Base-by-base conservation (phyloP, 495 filamentous ascomycete genomes). In the Xylona heveae region DNA sequence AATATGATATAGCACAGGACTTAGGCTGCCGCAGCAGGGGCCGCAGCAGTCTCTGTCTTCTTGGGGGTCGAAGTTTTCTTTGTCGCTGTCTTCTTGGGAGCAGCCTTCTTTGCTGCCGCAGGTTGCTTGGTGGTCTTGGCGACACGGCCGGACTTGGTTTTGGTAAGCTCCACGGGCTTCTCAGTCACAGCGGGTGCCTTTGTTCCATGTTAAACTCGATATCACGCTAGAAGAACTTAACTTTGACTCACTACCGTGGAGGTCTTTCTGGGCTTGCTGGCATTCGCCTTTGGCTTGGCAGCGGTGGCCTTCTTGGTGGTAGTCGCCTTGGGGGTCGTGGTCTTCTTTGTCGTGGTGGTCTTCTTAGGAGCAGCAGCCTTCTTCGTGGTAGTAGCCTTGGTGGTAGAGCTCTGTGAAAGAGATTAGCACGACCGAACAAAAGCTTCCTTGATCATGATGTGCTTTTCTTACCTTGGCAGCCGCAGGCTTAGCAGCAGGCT, bases 71-170 rank as follows among this genome's bases (percentile, higher is more conserved):
- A 46, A n/a, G 48, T 51, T 56, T 65, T 68, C 31, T 44, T 43
- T 4, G 48, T 8, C 9, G 44, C 31, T 3, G 42, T 36, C 66
- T 82, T 85, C 58, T 65, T 66, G 6, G 67, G 49, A 0, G 60
- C 51, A 6, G 64, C 52, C 32, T 62, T 65, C 58, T 68, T 67
- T 42, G 64, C 65, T 30, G 66, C 59, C 4, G 65, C 62, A 33
- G 66, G 66, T 49, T 76, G 71, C 15, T 66, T 52, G 21, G 64
- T 61, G 12, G 68, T 66, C 73, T 92, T 92, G 28, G 79, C 72
- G 39, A 91, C 75, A 36, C 83, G 74, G 12, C 84, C 82, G 14
- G 81, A 77, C 69, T 92, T 92, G 51, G 84, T 91, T 66, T 81
- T 91, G 40, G 64, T 64, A 30, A 82, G 52, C 35, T 74, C 62